Base-by-base conservation (phyloP, 2,329 filamentous ascomycete genomes). In the Neofusicoccum ribis region DNA sequence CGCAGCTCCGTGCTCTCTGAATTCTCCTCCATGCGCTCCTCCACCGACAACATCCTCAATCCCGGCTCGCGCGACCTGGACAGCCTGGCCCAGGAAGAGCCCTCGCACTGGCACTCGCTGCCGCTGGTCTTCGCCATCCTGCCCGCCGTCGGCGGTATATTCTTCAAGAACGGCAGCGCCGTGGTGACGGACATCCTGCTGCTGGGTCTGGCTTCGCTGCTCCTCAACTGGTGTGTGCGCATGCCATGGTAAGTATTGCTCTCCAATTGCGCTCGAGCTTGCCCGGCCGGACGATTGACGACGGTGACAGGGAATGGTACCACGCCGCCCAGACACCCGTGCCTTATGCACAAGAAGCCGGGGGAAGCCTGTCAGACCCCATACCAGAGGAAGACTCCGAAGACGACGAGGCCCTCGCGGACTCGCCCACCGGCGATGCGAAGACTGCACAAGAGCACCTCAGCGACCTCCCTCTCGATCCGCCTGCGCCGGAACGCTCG, bases 201-300 rank as follows among this genome's bases (percentile, higher is more conserved):
- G 39, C 80, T 98, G 37, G 88, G 86, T 2, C 78, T 98, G 67
- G 91, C 91, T 2, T 91, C 90, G 4, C 85, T 97, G 50, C 96
- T 97, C 72, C 82, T 98, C 67, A 93, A 97, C 75, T 97, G 93
- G 92, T 93, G 91, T 56, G 90, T 97, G 49, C 89, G 92, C 64
- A 83, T 95, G 69, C 94, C 94, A 70, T 98, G 94, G 93, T 93
- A 81, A 74, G 85, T 70, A 61, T 17, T 44, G 27, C 47, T n/a
- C 20, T 23, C 61, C 5, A 31, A 39, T 3, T 43, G 36, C 9
- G 11, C 15, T 27, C 39, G 20, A 15, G 8, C n/a, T 37, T 15
- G 20, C 17, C 17, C 23, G 3, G 15, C 50, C n/a, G 7, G 50
- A n/a, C 4, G 3, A 23, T 34, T 62, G 46, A 62, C 46, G 11